phyloP scores from a whole-genome alignment of 2,329 filamentous ascomycete species.

The Xylariales sp. region DNA sequence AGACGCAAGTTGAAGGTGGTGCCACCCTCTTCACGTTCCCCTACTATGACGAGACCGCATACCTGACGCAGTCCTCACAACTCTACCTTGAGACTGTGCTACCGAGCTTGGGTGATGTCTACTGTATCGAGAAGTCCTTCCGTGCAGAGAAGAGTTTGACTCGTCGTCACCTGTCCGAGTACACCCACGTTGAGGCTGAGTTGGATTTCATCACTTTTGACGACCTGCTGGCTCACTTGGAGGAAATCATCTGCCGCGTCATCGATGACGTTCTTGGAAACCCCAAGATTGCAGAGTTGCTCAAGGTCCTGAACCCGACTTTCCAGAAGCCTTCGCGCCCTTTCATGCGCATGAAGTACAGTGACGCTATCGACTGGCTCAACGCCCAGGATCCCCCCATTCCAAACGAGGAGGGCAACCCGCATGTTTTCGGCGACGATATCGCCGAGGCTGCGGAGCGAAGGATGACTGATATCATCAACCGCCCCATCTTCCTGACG shows the following conservation, averaged over 20 bases:
- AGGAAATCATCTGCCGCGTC: constrained; percentile 81
- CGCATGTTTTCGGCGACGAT: constrained; percentile 91
- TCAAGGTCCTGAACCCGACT: constrained; percentile 86
- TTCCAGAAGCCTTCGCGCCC: constrained; percentile 80
- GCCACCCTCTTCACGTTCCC: constrained; percentile 85
- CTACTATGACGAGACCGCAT: constrained; percentile 87
- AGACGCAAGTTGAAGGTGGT: constrained; percentile 92
- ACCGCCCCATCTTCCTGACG: constrained; percentile 90
- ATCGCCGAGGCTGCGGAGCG: constrained; percentile 97
- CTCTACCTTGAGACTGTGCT: constrained; percentile 95
- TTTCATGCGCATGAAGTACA: constrained; percentile 90
- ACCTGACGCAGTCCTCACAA: constrained; percentile 94
- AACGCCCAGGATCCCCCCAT: constrained; percentile 75
- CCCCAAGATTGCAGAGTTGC: constrained; percentile 63
- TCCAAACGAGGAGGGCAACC: constrained; percentile 85
- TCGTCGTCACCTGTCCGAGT: constrained; percentile 89
- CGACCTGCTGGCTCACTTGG: constrained; percentile 82
- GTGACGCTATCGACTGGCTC: constrained; percentile 92
- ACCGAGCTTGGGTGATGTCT: constrained; percentile 87
- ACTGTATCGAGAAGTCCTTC: constrained; percentile 98
- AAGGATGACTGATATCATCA: constrained; percentile 94
- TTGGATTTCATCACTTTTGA: constrained; percentile 93
- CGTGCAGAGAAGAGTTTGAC: constrained; percentile 95
- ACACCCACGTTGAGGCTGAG: constrained; percentile 95
- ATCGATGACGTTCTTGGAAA: constrained; percentile 74